These are phyloP conservation scores for Penicillium atrosanguineum DNA, from an alignment of 495 filamentous ascomycete species.

Conservation along the genomic window DNA sequence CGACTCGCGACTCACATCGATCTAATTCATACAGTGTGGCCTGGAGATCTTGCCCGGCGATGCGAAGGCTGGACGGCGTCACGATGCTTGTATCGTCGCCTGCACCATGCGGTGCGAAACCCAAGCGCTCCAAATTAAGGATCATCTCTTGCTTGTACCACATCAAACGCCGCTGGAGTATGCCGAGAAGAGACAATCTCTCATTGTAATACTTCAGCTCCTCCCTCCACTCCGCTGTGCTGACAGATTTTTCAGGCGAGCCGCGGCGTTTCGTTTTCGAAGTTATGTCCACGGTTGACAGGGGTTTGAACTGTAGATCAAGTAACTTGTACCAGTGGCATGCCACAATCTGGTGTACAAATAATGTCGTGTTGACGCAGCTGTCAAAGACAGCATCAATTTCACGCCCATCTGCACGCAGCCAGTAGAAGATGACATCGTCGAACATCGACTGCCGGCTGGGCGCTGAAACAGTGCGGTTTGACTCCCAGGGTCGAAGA, in stretches of 20 bases:
- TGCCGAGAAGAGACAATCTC: background rate
- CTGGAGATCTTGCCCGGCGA: background rate
- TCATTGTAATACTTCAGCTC: background rate
- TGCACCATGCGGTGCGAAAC: background rate
- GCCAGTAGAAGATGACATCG: background rate
- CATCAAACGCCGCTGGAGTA: background rate
- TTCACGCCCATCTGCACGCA: background rate
- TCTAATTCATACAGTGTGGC: background rate
- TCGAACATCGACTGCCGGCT: background rate
- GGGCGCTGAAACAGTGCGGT: background rate
- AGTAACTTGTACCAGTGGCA: background rate
- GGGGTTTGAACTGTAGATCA: background rate
- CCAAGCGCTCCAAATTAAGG: background rate
- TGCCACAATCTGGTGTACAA: background rate
- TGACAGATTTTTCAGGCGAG: background rate
- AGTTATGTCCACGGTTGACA: background rate
- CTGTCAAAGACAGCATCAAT: background rate
- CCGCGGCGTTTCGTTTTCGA: background rate
- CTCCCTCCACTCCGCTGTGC: background rate
- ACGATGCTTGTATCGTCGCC: background rate
- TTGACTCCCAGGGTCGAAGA: background rate
- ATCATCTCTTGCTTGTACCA: background rate
- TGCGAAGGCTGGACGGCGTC: background rate
- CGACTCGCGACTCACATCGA: background rate
- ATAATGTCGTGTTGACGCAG: background rate